Conservation (phyloP, 306 rosid genomes). For the Ceratonia siliqua region DNA sequence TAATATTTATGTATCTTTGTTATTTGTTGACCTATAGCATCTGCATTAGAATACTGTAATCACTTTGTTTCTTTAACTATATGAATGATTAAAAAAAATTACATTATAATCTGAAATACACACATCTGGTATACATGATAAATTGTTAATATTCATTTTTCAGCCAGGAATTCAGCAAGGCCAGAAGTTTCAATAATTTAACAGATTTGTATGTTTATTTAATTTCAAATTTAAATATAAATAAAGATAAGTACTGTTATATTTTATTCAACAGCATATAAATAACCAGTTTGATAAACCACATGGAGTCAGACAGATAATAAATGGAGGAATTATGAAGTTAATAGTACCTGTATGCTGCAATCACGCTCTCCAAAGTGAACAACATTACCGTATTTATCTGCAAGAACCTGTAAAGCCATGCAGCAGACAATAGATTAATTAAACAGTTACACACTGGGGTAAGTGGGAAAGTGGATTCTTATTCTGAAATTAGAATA, state of each 20-base stretch:
- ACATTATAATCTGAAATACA: slow-evolving; percentile 4
- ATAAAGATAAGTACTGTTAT: slow-evolving; percentile 28
- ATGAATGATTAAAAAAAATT: not conserved
- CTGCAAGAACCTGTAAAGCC: slow-evolving; percentile 86
- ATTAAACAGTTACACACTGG: not conserved
- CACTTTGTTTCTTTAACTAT: not conserved
- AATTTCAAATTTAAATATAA: not conserved
- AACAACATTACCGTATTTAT: slow-evolving; percentile 87
- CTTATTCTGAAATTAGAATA: not conserved
- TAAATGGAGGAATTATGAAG: slow-evolving; percentile 9
- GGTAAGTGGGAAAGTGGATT: not conserved
- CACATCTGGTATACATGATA: not conserved
- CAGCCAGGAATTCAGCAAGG: not conserved
- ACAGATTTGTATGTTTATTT: not conserved
- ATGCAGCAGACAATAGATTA: slow-evolving; percentile 26
- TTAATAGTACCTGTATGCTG: slow-evolving; percentile 83
- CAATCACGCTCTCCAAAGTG: slow-evolving; percentile 99
- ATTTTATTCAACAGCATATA: not conserved
- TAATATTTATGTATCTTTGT: not conserved
- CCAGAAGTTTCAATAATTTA: slow-evolving; percentile 10
- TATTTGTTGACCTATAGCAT: not conserved
- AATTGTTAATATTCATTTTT: not conserved
- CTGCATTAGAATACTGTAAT: slow-evolving; percentile 19
- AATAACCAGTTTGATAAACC: slow-evolving; percentile 18
- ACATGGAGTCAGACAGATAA: slow-evolving; percentile 6